Evolutionary conservation across 768 basidiomycete species (phyloP).

Genomic region (Russula vinacea): DNA sequence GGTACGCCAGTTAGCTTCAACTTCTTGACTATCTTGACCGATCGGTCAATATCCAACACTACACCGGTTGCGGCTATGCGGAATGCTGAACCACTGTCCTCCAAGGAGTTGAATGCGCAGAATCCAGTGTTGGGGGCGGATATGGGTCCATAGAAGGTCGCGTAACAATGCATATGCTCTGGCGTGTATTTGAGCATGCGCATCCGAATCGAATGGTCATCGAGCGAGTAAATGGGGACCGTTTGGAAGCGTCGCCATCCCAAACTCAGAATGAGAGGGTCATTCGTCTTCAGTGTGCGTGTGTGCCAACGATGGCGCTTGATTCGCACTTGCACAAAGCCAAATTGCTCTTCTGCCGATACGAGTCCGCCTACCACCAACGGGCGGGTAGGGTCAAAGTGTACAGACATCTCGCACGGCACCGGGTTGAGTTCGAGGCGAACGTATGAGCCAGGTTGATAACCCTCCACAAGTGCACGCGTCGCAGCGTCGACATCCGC

Average conservation of each 20-base stretch:
- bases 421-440: slow-evolving; percentile 83
- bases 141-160: slow-evolving; percentile 94
- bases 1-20: slow-evolving; percentile 93
- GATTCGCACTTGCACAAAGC: slow-evolving; percentile 90
- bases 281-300: slow-evolving; percentile 91
- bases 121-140: slow-evolving; percentile 92
- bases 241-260: slow-evolving; percentile 98
- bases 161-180: slow-evolving; percentile 99
- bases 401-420: slow-evolving; percentile 86
- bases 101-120: slow-evolving; percentile 90
- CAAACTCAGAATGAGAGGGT: slow-evolving; percentile 93
- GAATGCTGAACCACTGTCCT: slow-evolving; percentile 68
- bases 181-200: slow-evolving; percentile 99
- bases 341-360: slow-evolving; percentile 86
- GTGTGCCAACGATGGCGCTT: slow-evolving; percentile 95
- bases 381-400: slow-evolving; percentile 90
- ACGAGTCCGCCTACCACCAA: slow-evolving; percentile 90
- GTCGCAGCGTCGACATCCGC: slow-evolving; percentile 70
- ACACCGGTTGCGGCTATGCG: slow-evolving; percentile 91
- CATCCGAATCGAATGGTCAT: slow-evolving; percentile 97
- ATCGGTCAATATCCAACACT: slow-evolving; percentile 88
- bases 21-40: slow-evolving; percentile 96
- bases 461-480: slow-evolving; percentile 84
- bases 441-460: slow-evolving; percentile 86
- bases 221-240: slow-evolving; percentile 91